Evolutionary conservation across 805 yeast genomes (phyloP), one percentile per base, ranked within the genome.

Genomic region (Ogataea polymorpha): DNA sequence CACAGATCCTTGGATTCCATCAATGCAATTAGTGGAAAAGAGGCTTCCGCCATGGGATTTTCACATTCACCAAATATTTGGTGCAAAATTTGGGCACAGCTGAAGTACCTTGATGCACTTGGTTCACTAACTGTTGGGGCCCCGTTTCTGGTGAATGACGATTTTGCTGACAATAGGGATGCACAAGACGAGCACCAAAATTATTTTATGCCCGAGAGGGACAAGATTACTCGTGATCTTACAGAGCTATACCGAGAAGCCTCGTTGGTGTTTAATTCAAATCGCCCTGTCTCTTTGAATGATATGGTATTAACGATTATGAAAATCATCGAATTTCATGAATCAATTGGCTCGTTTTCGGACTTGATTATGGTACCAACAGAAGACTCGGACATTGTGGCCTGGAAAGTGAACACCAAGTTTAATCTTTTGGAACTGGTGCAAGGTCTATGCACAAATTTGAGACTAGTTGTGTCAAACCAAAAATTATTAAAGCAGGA

Each of bases 111-210:
- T 15, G 63, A 58, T 38, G 47, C 57, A 6, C n/a, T 37, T 9
- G 21, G 32, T 8, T 44, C 62, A 2, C 6, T 49, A 3, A 15
- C 32, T 29, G 27, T 44, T 8, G 63, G 63, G 1, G 27, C 39
- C 2, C 54, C 58, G 7, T 32, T 53, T 24, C 13, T 49, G 29
- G 48, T 58, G n/a, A 46, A 48, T 39, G 54, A 58, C 29, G 35
- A 25, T 3, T 50, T 34, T 17, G 46, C 51, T 23, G 54, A 49
- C 28, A 27, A 41, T 24, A 37, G 28, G 14, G 38, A 27, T 13
- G 23, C 13, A 12, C 26, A 27, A 23, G 13, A 24, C 15, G 23
- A 20, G 14, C 28, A 14, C 10, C 14, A 24, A 12, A 20, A 9
- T 9, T 24, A 24, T 24, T 24, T 24, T 7, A 24, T 24, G 27